Evolutionary conservation across 2,329 filamentous ascomycete genomes (phyloP), one percentile per base, ranked within the genome.

Genomic region (Colletotrichum agaves): DNA sequence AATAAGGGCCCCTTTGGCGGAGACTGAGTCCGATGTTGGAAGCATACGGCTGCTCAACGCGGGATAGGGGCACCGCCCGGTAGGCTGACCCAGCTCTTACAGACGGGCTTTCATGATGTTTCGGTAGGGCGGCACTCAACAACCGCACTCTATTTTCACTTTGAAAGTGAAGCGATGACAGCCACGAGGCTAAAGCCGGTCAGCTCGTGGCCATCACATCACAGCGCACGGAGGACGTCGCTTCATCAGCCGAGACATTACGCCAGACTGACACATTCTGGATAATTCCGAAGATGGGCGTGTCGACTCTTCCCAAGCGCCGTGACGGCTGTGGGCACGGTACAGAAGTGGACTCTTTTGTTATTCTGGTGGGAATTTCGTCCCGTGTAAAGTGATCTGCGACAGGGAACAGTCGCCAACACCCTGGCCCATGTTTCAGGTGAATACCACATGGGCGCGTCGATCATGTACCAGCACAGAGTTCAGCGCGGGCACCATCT

Each of bases 351-450:
- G 49, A 35, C 47, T 43, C 39, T 13, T 7, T 59, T 59, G 37
- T 23, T 23, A 43, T 57, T 11, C 17, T 53, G 37, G 39, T 59
- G 64, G 52, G 15, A 6, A 19, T 55, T 44, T 35, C 53, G 65
- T 68, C 53, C 61, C 65, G 65, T 41, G 41, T 68, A 68, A 49
- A 65, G 31, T 56, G 65, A 68, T 65, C 53, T 60, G 31, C 65
- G 15, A 27, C 65, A 68, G 53, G 64, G 61, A 43, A 23, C 10
- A 39, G 35, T 12, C 23, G 23, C 49, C 63, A 49, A 35, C 44
- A 8, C 39, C 37, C 44, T 63, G 43, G 21, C 52, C 59, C 59
- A 56, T 27, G 65, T 65, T 68, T 68, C 61, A 68, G 65, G 61
- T 68, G 46, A 60, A 53, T 35, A 2, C 61, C 23, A 68, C 61